Percentiles rank a stretch among this genome's conserved stretches.
phyloP scores from a whole-genome alignment of 495 filamentous ascomycete genomes.

The Neurospora hispaniola region DNA sequence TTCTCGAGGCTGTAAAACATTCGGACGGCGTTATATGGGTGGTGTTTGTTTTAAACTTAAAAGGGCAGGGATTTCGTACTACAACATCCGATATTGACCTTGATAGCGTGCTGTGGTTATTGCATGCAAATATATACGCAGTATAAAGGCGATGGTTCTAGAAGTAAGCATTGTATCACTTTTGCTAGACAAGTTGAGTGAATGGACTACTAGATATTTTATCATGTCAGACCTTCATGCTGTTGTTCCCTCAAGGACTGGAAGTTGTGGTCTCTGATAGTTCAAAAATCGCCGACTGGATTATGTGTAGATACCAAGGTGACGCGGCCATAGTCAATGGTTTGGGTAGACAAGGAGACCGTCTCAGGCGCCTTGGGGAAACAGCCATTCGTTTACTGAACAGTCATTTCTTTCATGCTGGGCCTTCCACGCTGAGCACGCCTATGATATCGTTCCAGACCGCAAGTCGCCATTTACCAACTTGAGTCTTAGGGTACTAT shows the following conservation, averaged over 20 bases:
- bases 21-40: neutral
- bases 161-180: neutral
- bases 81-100: neutral
- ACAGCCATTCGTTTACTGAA: neutral
- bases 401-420: neutral
- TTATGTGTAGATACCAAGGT: neutral
- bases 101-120: neutral
- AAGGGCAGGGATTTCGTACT: neutral
- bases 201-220: neutral
- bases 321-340: neutral
- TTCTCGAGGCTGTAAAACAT: neutral
- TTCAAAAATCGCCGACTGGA: neutral
- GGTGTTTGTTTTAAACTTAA: neutral
- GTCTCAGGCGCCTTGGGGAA: neutral
- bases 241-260: neutral
- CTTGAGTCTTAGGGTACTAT: neutral
- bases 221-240: neutral
- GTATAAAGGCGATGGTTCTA: neutral
- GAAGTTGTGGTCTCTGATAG: neutral
- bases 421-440: neutral
- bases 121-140: neutral
- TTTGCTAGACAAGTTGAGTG: neutral
- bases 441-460: neutral
- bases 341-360: neutral
- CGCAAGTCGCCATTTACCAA: neutral